These are phyloP conservation scores for Cladosporium sp. DNA, from an alignment of 2,329 filamentous ascomycete genomes.

Conservation along the genomic window DNA sequence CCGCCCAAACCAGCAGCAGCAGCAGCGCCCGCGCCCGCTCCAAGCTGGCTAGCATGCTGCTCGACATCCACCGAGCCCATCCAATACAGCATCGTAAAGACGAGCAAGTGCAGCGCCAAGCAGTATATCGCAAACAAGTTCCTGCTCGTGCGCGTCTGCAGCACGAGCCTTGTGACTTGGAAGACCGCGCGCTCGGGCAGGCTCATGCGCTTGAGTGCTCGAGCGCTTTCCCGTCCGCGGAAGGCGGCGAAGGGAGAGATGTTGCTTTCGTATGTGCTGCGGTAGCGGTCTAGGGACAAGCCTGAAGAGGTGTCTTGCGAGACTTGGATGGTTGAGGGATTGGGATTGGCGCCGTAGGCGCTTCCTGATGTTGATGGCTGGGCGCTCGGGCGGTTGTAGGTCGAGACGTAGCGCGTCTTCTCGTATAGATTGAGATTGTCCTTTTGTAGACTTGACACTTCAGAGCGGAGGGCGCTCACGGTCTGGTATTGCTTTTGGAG, in stretches of 20 bases:
- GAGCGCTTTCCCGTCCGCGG: slow-evolving; percentile 82
- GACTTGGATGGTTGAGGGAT: slow-evolving; percentile 66
- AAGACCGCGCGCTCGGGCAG: slow-evolving; percentile 86
- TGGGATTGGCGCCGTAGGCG: slow-evolving; percentile 61
- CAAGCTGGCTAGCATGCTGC: slow-evolving; percentile 55
- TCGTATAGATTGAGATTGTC: slow-evolving; percentile 96
- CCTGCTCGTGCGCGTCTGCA: slow-evolving; percentile 83
- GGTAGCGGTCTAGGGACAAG: slow-evolving; percentile 63
- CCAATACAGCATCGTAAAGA: slow-evolving; percentile 84
- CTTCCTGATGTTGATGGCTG: slow-evolving; percentile 61
- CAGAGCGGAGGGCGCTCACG: slow-evolving; percentile 81
- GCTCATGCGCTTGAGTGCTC: slow-evolving; percentile 90
- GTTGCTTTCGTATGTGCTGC: slow-evolving; percentile 88
- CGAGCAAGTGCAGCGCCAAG: slow-evolving; percentile 77
- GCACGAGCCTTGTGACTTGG: slow-evolving; percentile 82
- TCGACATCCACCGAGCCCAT: slow-evolving; percentile 67
- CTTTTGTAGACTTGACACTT: slow-evolving; percentile 87
- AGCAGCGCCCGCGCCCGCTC: slow-evolving; percentile 33
- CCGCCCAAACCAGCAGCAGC: slow-evolving; percentile 31
- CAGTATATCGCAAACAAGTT: slow-evolving; percentile 94
- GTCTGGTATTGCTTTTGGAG: slow-evolving; percentile 77
- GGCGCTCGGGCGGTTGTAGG: slow-evolving; percentile 64
- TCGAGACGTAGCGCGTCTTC: slow-evolving; percentile 93
- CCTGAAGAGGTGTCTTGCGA: slow-evolving; percentile 47
- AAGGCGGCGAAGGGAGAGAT: slow-evolving; percentile 96